These are phyloP conservation scores for Solanum habrochaites DNA, from an alignment of 257 asterid genomes.

Conservation along the genomic window DNA sequence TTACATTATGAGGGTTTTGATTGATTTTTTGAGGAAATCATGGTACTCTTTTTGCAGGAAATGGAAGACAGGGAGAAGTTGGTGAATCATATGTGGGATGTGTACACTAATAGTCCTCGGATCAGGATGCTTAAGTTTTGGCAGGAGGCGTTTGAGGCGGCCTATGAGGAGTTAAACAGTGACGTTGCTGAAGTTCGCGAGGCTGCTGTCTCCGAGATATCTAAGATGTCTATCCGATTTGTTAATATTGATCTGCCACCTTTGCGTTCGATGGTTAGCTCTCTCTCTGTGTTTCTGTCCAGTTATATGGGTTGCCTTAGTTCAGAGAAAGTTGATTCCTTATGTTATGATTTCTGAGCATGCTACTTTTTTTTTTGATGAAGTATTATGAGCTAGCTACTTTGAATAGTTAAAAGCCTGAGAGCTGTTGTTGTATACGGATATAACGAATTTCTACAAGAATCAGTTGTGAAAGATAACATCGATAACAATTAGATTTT, in stretches of 20 bases:
- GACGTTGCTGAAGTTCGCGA: constrained; percentile 51
- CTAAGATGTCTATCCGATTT: constrained; percentile 63
- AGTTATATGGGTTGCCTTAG: background rate
- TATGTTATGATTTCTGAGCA: background rate
- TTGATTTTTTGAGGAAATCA: constrained; percentile 2
- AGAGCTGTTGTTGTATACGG: background rate
- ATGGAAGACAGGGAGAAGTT: constrained; percentile 90
- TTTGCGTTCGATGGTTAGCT: constrained; percentile 48
- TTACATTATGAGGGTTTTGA: background rate
- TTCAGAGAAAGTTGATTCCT: background rate
- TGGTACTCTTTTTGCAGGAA: constrained; percentile 31
- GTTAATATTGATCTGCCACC: constrained; percentile 45
- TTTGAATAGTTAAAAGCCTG: background rate
- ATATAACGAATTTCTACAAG: background rate
- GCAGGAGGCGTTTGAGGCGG: constrained; percentile 91
- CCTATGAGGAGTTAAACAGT: constrained; percentile 71
- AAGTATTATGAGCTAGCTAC: background rate
- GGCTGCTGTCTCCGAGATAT: constrained; percentile 73
- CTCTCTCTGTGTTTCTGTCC: background rate
- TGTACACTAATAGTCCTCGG: constrained; percentile 55
- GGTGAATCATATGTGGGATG: constrained; percentile 95
- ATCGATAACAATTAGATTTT: background rate
- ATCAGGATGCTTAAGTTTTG: constrained; percentile 63
- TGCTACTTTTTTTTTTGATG: background rate
- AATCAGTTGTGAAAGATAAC: background rate